phyloP scores from a whole-genome alignment of 768 basidiomycete genomes.

The Mycena crocata region DNA sequence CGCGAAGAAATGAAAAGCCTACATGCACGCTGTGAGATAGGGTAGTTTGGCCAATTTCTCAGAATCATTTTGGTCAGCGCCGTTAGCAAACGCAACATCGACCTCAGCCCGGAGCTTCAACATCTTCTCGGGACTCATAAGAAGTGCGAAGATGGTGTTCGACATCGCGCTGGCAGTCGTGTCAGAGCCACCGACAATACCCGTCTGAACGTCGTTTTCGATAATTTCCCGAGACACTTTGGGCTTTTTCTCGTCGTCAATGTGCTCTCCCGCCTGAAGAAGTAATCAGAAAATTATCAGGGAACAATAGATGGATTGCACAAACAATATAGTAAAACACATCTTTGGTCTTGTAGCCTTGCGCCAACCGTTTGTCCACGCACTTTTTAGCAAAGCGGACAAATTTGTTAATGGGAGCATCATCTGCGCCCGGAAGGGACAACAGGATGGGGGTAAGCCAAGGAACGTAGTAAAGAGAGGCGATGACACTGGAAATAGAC shows the following conservation, averaged over 20 bases:
- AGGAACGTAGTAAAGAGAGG: conserved; percentile 5
- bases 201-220: conserved; percentile 14
- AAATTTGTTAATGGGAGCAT: conserved; percentile 3
- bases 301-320: background rate
- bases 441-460: conserved; percentile 11
- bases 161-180: conserved; percentile 6
- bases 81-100: background rate
- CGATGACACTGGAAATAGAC: background rate
- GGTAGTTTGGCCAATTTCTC: conserved; percentile 4
- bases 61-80: conserved; percentile 4
- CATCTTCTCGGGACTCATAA: conserved; percentile 7
- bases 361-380: background rate
- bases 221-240: conserved; percentile 1
- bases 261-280: conserved; percentile 1
- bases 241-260: conserved; percentile 10
- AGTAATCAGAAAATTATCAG: background rate
- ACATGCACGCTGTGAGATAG: conserved; percentile 13
- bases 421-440: conserved; percentile 1
- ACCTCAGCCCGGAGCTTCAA: background rate
- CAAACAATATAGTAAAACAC: conserved; percentile 10
- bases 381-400: background rate
- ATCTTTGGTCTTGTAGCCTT: background rate
- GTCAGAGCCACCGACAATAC: conserved; percentile 18
- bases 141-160: conserved; percentile 12
- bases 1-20: background rate